A percentile compares a stretch with the other conserved stretches of the same genome.
Evolutionary conservation across 306 rosid genomes (phyloP).

Genomic region (Vigna unguiculata): DNA sequence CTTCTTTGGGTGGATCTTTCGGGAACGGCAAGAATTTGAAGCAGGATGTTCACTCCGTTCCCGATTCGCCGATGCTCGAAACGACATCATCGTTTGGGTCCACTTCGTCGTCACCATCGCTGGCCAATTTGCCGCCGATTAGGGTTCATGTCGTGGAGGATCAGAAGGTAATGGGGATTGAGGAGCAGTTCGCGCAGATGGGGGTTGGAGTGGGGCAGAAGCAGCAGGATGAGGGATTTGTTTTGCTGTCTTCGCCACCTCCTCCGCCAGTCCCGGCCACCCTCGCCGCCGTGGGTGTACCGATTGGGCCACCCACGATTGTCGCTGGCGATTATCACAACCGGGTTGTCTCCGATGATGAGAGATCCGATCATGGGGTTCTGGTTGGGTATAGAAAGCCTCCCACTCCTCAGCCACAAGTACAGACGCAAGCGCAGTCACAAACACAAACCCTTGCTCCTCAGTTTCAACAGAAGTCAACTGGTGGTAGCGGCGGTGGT

Average conservation of each 20-base stretch:
- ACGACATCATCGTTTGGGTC: constrained; percentile 92
- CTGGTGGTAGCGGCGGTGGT: constrained; percentile 39
- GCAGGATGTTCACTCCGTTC: constrained; percentile 90
- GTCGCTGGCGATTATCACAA: constrained; percentile 61
- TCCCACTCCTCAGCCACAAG: constrained; percentile 61
- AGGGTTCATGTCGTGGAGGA: constrained; percentile 85
- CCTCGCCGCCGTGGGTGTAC: constrained; percentile 48
- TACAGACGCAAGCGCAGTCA: constrained; percentile 40
- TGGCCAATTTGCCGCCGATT: constrained; percentile 90
- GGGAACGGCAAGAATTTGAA: constrained; percentile 66
- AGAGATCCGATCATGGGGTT: constrained; percentile 89
- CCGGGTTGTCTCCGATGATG: constrained; percentile 80
- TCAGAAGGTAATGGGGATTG: constrained; percentile 84
- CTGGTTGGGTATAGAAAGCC: constrained; percentile 64
- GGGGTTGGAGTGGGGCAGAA: constrained; percentile 58
- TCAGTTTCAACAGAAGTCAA: constrained; percentile 75
- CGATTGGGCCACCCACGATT: constrained; percentile 47
- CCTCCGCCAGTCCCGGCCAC: constrained; percentile 63
- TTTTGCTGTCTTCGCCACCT: constrained; percentile 67
- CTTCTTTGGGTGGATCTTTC: constrained; percentile 63
- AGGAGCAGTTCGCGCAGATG: constrained; percentile 91
- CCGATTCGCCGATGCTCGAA: constrained; percentile 95
- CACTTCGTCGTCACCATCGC: constrained; percentile 86
- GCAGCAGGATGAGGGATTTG: constrained; percentile 66
- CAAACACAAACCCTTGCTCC: constrained; percentile 54